Percentiles rank a stretch among this genome's conserved stretches.
Conservation (phyloP, 495 filamentous ascomycete species). For the Aspergillus campestris region DNA sequence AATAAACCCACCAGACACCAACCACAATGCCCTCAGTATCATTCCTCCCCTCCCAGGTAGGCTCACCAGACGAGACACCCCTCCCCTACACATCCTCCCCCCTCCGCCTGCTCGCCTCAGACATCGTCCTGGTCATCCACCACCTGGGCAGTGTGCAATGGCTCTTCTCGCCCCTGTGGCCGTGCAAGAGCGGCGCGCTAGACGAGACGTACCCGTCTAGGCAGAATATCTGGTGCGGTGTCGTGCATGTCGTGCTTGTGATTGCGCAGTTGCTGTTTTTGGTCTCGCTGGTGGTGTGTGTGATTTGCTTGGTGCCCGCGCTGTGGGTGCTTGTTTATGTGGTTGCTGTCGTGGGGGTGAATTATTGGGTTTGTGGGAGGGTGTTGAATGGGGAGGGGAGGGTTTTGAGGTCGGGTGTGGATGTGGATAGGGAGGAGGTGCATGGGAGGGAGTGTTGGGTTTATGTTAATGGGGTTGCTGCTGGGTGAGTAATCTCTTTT, state of each 20-base stretch:
- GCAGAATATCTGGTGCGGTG: conserved; percentile 41
- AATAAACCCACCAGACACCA: no score
- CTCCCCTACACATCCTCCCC: no score
- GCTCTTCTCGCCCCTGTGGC: no score
- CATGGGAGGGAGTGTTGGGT: conserved; percentile 31
- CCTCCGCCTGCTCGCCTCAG: no score
- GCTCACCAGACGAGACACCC: no score
- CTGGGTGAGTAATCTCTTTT: conserved; percentile 16
- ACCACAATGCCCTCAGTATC: no score
- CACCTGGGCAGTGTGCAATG: no score
- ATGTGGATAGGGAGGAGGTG: conserved; percentile 9
- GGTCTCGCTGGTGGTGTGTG: conserved; percentile 37
- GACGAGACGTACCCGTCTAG: conserved; percentile 49
- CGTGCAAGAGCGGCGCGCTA: no score
- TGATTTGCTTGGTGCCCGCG: conserved; percentile 39
- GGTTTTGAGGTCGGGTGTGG: conserved; percentile 18
- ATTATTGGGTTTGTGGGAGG: conserved; percentile 38
- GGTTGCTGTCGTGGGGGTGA: conserved; percentile 31
- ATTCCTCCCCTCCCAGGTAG: no score
- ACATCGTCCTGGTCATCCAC: no score
- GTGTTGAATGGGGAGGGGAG: conserved; percentile 33
- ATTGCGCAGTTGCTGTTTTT: conserved; percentile 28
- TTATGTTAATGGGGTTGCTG: conserved; percentile 31
- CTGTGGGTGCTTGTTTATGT: conserved; percentile 39
- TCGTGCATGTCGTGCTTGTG: conserved; percentile 42